Base-by-base conservation (phyloP, 805 yeast genomes). In the Candida tallmaniae region DNA sequence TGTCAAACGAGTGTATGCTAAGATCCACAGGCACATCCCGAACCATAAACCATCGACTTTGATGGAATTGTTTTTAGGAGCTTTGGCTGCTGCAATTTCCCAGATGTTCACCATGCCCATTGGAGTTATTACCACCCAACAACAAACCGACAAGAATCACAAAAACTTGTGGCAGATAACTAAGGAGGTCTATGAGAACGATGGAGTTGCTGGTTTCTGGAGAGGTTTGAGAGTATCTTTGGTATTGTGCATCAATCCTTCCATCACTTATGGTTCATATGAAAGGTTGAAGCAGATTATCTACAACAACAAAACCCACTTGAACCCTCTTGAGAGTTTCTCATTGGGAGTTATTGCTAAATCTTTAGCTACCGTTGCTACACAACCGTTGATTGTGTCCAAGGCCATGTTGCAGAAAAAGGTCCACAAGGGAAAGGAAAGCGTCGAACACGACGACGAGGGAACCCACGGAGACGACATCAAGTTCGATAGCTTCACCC, bases 361-460 rank as follows among this genome's bases (percentile, higher is more conserved):
- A 62, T 73, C 83, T 41, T 58, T 83, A 54, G 94, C 95, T 5
- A 86, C 95, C 0, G 29, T 85, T 9, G 69, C 77, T 3, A 85
- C 95, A 0, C 94, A 85, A 62, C 95, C 95, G 2, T 64, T 86
- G 56, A 86, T 86, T 50, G 83, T 85, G 1, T 78, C 94, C 10
- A 86, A 86, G 58, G 90, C 83, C 11, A 75, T 83, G 74, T 73
- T 85, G 41, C 95, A 86, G 59, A 66, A 65, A 57, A 65, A 66
- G 43, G 37, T 41, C 18, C 41, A 48, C 33, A 53, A 48, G 10
- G 36, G 40, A 19, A 48, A 32, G 12, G 43, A 38, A 4, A 53
- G 48, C 10, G 58, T 44, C 6, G 58, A 51, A 1, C n/a, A n/a
- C n/a, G n/a, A n/a, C n/a, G n/a, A n/a, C n/a, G n/a, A n/a, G n/a